A percentile compares a stretch with the other conserved stretches of the same genome.
Evolutionary conservation across 2,329 filamentous ascomycete species (phyloP).

Genomic region (Trichoderma oligosporum): DNA sequence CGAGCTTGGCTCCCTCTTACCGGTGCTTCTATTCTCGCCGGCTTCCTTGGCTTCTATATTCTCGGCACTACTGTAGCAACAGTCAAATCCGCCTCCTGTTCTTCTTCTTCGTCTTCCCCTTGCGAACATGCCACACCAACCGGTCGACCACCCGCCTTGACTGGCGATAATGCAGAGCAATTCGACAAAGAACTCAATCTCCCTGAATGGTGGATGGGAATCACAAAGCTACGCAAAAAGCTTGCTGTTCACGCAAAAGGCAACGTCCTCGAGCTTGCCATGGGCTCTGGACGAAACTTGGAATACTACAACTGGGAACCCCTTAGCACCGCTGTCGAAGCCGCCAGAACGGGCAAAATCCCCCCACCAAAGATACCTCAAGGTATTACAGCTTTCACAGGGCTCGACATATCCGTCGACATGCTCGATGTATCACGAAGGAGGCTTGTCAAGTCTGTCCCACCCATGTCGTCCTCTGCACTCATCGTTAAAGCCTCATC

Average conservation of each 20-base stretch:
- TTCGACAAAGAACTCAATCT: conserved; percentile 58
- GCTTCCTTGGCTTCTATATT: conserved; percentile 47
- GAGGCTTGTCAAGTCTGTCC: conserved; percentile 46
- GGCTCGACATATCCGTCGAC: conserved; percentile 56
- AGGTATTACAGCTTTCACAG: conserved; percentile 55
- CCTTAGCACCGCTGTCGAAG: conserved; percentile 29
- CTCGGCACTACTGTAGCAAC: conserved; percentile 38
- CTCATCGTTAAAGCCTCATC: conserved; percentile 33
- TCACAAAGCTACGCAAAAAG: conserved; percentile 47
- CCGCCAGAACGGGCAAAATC: conserved; percentile 20
- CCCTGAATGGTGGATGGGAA: conserved; percentile 55
- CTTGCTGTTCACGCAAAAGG: conserved; percentile 49
- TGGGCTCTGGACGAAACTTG: conserved; percentile 61
- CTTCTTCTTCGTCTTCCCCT: conserved; percentile 22
- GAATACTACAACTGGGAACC: conserved; percentile 55
- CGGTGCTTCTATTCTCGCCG: conserved; percentile 44
- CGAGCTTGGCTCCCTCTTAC: conserved; percentile 44
- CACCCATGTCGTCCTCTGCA: conserved; percentile 33
- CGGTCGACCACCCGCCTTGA: conserved; percentile 47
- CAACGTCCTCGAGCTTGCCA: conserved; percentile 59
- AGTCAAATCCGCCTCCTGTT: conserved; percentile 28
- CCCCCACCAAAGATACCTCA: conserved; percentile 13
- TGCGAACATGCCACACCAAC: conserved; percentile 41
- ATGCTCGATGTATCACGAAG: conserved; percentile 57
- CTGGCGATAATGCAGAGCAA: conserved; percentile 45